Evolutionary conservation across 192 early-diverging fungal genomes (phyloP).

Genomic region (Backusella australiensis): DNA sequence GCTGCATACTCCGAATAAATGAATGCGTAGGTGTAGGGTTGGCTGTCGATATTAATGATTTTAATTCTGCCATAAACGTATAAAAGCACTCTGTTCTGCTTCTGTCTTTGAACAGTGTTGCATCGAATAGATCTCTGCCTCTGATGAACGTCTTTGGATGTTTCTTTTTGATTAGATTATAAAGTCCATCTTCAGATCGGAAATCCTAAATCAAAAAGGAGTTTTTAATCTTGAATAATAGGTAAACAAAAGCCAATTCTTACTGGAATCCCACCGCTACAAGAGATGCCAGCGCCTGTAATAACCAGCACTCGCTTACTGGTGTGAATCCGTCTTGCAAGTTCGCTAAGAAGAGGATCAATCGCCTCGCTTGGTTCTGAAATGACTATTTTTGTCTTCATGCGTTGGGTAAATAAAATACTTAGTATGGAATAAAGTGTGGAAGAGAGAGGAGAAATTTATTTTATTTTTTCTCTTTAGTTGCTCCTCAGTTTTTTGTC

Average conservation of each 20-base stretch:
- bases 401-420: background rate
- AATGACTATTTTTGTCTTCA: constrained; percentile 33
- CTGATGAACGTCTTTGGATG: constrained; percentile 69
- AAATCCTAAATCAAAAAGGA: constrained; percentile 61
- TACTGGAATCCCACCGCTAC: constrained; percentile 85
- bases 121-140: constrained; percentile 87
- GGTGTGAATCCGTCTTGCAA: constrained; percentile 30
- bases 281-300: constrained; percentile 90
- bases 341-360: constrained; percentile 29
- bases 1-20: constrained; percentile 78
- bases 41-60: constrained; percentile 69
- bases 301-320: constrained; percentile 64
- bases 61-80: constrained; percentile 86
- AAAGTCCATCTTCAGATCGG: constrained; percentile 80
- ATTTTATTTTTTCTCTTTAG: background rate
- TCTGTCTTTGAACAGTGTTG: constrained; percentile 70
- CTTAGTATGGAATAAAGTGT: background rate
- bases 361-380: constrained; percentile 30
- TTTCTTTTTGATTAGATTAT: constrained; percentile 74
- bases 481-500: background rate
- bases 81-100: constrained; percentile 65
- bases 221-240: background rate
- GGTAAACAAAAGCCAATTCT: constrained; percentile 18
- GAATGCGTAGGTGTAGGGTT: constrained; percentile 79
- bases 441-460: background rate